Percentiles rank a stretch among this genome's conserved stretches.
Conservation (phyloP, 2,329 filamentous ascomycete genomes). For the Colletotrichum phormii region DNA sequence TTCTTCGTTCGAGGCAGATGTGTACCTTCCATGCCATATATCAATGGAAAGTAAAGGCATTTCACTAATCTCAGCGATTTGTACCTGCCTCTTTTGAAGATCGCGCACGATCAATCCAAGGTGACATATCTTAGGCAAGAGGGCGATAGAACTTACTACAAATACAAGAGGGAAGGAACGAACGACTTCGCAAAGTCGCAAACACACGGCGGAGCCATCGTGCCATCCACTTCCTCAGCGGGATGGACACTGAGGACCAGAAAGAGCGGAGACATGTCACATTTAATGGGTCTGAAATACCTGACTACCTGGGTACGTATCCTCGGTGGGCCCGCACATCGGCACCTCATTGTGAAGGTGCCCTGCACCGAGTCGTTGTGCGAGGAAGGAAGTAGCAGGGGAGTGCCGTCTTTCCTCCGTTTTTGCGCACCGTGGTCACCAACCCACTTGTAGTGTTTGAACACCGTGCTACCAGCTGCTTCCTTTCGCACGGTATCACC, state of each 20-base stretch:
- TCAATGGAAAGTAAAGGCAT: neutral
- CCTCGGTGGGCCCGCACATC: too few species aligned
- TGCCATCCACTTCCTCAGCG: neutral
- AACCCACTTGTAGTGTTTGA: neutral
- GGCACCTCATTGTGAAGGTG: too few species aligned
- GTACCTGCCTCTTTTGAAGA: neutral
- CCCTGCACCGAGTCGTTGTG: too few species aligned
- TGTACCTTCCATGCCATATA: neutral
- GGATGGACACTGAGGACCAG: neutral
- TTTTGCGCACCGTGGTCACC: slow-evolving; percentile 12
- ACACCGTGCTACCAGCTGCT: neutral
- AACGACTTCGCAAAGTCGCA: neutral
- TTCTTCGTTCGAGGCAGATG: too few species aligned
- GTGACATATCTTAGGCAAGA: neutral
- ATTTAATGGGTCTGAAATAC: neutral
- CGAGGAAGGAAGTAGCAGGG: neutral
- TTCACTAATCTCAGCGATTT: neutral
- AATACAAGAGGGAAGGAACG: neutral
- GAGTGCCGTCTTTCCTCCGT: neutral
- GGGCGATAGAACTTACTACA: neutral
- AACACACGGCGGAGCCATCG: neutral
- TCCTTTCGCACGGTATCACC: neutral
- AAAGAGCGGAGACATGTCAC: neutral
- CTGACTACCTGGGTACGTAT: neutral
- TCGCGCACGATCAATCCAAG: neutral